Conservation (phyloP, 2,329 filamentous ascomycete genomes). For the Rutstroemia sp. region DNA sequence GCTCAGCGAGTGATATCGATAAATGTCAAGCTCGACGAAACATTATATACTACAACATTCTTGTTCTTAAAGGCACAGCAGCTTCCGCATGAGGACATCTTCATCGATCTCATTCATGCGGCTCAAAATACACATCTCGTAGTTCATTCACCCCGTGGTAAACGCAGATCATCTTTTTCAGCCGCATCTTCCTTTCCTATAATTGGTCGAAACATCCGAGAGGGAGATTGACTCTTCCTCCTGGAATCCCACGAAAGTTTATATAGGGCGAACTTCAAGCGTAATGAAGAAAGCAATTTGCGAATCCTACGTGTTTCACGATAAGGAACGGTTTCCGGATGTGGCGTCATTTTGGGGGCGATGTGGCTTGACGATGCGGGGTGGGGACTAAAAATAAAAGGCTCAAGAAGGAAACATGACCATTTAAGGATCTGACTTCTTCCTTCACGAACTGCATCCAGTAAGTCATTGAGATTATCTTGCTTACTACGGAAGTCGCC, state of each 20-base stretch:
- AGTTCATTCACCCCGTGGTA: not conserved
- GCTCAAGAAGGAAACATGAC: too few species aligned
- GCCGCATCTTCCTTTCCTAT: not conserved
- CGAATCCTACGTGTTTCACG: not conserved
- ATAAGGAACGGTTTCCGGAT: not conserved
- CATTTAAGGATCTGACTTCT: not conserved
- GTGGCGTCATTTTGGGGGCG: not conserved
- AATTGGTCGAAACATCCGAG: not conserved
- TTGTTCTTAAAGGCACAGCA: too few species aligned
- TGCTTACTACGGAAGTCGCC: not conserved
- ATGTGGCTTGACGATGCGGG: not conserved
- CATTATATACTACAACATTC: not conserved
- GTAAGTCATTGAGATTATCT: not conserved
- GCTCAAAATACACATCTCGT: not conserved
- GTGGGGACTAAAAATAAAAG: not conserved
- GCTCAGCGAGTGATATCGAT: not conserved
- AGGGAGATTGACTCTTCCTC: not conserved
- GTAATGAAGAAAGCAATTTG: not conserved
- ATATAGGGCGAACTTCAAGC: too few species aligned
- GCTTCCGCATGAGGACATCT: too few species aligned
- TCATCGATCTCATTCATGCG: not conserved
- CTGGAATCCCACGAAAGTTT: not conserved
- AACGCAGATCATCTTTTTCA: not conserved
- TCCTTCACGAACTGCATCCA: not conserved
- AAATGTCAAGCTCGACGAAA: not conserved